These are phyloP conservation scores for Aspergillus amoenus DNA, from an alignment of 2,329 filamentous ascomycete species.

Conservation along the genomic window DNA sequence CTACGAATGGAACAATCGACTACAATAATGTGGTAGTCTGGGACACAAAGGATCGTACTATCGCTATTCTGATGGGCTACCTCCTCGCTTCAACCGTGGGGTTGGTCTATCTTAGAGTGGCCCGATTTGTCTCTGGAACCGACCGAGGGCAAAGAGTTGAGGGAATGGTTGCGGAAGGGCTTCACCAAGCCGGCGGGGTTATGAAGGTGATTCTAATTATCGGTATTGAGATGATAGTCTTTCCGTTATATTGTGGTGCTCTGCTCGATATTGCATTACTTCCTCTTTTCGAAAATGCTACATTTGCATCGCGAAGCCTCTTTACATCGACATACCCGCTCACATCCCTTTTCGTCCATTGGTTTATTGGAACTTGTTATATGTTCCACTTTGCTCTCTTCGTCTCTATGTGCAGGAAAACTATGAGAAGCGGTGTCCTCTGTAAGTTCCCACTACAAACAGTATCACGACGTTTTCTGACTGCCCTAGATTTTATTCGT, in stretches of 20 bases:
- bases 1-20: conserved; percentile 44
- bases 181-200: conserved; percentile 93
- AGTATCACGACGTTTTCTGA: neutral
- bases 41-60: conserved; percentile 65
- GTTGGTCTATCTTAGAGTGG: conserved; percentile 74
- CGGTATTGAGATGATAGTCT: conserved; percentile 97
- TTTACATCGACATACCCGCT: conserved; percentile 79
- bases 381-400: conserved; percentile 99
- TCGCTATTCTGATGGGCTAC: conserved; percentile 81
- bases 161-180: conserved; percentile 70
- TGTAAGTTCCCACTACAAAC: conserved; percentile 57
- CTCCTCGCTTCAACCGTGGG: conserved; percentile 71
- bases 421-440: conserved; percentile 89
- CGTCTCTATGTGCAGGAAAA: conserved; percentile 98
- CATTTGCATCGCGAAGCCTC: conserved; percentile 70
- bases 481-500: conserved; percentile 76
- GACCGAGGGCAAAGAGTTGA: conserved; percentile 61
- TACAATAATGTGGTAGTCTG: conserved; percentile 64
- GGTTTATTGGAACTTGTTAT: conserved; percentile 98
- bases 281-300: conserved; percentile 81
- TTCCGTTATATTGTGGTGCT: conserved; percentile 91
- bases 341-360: conserved; percentile 94
- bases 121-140: conserved; percentile 64
- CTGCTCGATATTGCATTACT: conserved; percentile 85
- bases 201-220: conserved; percentile 98